Conservation (phyloP, 768 basidiomycete species). For the Suillus sp. region DNA sequence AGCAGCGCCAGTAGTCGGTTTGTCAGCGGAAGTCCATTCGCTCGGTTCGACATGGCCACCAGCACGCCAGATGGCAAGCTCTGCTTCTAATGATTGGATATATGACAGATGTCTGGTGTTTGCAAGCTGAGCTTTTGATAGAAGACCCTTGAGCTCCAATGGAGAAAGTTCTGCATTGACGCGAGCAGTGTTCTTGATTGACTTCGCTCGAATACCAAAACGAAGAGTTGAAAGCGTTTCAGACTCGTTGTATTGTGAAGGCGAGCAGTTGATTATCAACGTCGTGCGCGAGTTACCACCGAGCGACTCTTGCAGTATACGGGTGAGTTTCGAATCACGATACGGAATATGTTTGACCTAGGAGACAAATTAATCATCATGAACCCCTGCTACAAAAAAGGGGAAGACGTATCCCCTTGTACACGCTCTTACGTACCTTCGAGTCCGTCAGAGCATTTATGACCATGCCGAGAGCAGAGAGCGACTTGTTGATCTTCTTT, state of each 20-base stretch:
- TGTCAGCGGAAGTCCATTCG: slow-evolving; percentile 78
- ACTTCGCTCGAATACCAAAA: slow-evolving; percentile 99
- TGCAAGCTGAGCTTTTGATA: slow-evolving; percentile 87
- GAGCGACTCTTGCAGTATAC: slow-evolving; percentile 97
- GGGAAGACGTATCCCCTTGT: neutral
- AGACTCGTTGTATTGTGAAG: slow-evolving; percentile 94
- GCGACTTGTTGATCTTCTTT: slow-evolving; percentile 99
- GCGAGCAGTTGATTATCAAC: slow-evolving; percentile 99
- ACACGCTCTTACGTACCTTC: slow-evolving; percentile 59
- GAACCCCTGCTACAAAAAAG: neutral
- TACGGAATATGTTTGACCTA: slow-evolving; percentile 97
- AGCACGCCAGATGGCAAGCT: slow-evolving; percentile 84
- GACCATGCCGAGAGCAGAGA: slow-evolving; percentile 98
- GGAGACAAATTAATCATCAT: slow-evolving; percentile 15
- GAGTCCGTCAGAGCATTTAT: slow-evolving; percentile 97
- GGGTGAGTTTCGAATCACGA: slow-evolving; percentile 97
- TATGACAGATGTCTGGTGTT: slow-evolving; percentile 84
- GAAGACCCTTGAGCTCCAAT: slow-evolving; percentile 88
- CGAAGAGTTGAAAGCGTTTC: slow-evolving; percentile 97
- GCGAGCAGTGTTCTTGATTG: slow-evolving; percentile 99
- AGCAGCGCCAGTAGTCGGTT: slow-evolving; percentile 46
- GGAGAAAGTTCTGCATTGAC: slow-evolving; percentile 98
- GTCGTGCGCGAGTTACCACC: slow-evolving; percentile 96
- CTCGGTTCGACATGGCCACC: slow-evolving; percentile 83
- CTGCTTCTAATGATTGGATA: slow-evolving; percentile 88